Evolutionary conservation across 176 grass and related monocot genomes (phyloP).

Genomic region (Aegilops bicornis): DNA sequence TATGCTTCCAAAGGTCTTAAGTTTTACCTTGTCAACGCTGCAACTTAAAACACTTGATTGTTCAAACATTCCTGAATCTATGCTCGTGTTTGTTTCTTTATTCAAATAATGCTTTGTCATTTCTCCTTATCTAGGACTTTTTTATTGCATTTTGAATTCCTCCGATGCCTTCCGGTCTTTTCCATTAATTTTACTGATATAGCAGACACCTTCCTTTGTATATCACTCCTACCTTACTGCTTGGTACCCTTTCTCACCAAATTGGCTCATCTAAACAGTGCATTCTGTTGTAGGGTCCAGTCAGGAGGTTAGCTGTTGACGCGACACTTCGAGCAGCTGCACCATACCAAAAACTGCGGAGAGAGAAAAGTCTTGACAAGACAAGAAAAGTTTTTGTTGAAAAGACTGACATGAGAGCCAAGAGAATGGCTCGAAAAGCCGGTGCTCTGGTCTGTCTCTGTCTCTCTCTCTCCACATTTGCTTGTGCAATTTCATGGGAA

Average conservation of each 20-base stretch:
- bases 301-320: constrained; percentile 96
- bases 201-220: constrained; percentile 2
- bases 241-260: constrained; percentile 30
- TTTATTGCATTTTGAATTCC: constrained; percentile 13
- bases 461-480: neutral
- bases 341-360: constrained; percentile 93
- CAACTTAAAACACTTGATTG: neutral
- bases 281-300: constrained; percentile 69
- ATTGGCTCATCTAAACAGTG: constrained; percentile 7
- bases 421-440: constrained; percentile 99
- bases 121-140: neutral
- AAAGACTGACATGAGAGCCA: constrained; percentile 97
- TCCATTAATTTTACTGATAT: neutral
- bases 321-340: constrained; percentile 98
- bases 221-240: neutral
- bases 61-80: neutral
- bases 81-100: neutral
- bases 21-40: neutral
- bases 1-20: constrained; percentile 93
- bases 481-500: neutral
- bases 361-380: constrained; percentile 62
- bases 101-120: neutral
- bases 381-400: constrained; percentile 95
- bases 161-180: neutral
- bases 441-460: constrained; percentile 72